Percentiles rank a stretch among this genome's conserved stretches.
phyloP scores from a whole-genome alignment of 2,329 filamentous ascomycete genomes.

The Neonectria magnoliae region DNA sequence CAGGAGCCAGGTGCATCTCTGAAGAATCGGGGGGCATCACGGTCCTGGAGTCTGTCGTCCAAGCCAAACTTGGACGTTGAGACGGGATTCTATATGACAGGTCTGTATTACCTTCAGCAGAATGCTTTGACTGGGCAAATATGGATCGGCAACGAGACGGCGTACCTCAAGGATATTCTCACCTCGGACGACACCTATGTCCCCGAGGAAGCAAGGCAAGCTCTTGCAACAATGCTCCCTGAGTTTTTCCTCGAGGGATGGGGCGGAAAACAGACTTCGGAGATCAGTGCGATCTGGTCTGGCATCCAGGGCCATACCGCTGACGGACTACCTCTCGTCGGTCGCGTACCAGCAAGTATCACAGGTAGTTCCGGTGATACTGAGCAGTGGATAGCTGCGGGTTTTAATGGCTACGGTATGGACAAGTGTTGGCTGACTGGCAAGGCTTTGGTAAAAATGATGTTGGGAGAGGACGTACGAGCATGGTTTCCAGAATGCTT shows the following conservation, averaged over 20 bases:
- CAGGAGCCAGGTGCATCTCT: constrained; percentile 52
- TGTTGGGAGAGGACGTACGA: constrained; percentile 36
- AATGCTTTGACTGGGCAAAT: constrained; percentile 50
- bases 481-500: constrained; percentile 34
- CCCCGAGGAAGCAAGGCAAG: constrained; percentile 46
- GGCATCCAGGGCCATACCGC: constrained; percentile 57
- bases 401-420: constrained; percentile 62
- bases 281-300: constrained; percentile 56
- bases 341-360: constrained; percentile 48
- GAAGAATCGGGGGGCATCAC: constrained; percentile 37
- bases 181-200: constrained; percentile 55
- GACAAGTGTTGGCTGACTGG: constrained; percentile 60
- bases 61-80: constrained; percentile 56
- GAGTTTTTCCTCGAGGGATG: constrained; percentile 49
- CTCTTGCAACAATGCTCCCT: constrained; percentile 51
- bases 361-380: constrained; percentile 29
- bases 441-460: constrained; percentile 47
- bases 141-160: constrained; percentile 63
- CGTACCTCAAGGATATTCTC: constrained; percentile 50
- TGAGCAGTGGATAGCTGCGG: constrained; percentile 60
- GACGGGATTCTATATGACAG: constrained; percentile 51
- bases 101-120: constrained; percentile 40
- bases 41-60: constrained; percentile 60
- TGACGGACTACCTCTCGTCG: constrained; percentile 59
- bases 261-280: constrained; percentile 35